phyloP scores from a whole-genome alignment of 352 stramenopile genomes.

The Globisporangium perplexum region DNA sequence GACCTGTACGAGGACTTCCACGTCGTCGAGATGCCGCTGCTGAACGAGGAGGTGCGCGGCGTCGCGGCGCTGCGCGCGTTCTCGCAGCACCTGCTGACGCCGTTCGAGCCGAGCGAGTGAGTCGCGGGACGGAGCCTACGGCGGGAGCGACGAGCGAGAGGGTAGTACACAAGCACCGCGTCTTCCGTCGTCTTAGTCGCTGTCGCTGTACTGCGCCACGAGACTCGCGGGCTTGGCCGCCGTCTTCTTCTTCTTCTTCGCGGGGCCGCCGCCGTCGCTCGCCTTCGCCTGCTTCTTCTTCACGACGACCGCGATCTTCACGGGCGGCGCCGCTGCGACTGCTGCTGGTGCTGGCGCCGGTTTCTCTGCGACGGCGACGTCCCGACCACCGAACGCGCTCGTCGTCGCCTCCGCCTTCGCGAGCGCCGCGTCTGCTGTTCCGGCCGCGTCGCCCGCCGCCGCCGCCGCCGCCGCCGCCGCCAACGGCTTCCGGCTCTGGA shows the following conservation, averaged over 20 bases:
- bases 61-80: constrained; percentile 93
- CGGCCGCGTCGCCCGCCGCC: neutral
- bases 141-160: no score
- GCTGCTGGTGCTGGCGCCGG: no score
- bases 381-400: neutral
- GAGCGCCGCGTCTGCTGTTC: neutral
- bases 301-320: constrained; percentile 27
- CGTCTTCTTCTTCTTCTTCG: constrained; percentile 25
- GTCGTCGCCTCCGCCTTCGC: neutral
- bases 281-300: constrained; percentile 18
- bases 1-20: constrained; percentile 99
- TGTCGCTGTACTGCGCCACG: constrained; percentile 81
- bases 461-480: no score
- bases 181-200: constrained; percentile 36
- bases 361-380: no score
- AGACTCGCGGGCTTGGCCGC: constrained; percentile 34
- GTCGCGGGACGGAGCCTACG: no score
- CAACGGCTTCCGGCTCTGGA: constrained; percentile 46
- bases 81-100: constrained; percentile 93
- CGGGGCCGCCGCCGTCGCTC: constrained; percentile 10
- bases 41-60: constrained; percentile 98
- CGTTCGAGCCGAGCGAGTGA: constrained; percentile 80
- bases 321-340: neutral
- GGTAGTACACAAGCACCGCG: no score
- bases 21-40: constrained; percentile 98